Evolutionary conservation across 345 rosid genomes (phyloP).

Genomic region (Noccaea bulbosa): DNA sequence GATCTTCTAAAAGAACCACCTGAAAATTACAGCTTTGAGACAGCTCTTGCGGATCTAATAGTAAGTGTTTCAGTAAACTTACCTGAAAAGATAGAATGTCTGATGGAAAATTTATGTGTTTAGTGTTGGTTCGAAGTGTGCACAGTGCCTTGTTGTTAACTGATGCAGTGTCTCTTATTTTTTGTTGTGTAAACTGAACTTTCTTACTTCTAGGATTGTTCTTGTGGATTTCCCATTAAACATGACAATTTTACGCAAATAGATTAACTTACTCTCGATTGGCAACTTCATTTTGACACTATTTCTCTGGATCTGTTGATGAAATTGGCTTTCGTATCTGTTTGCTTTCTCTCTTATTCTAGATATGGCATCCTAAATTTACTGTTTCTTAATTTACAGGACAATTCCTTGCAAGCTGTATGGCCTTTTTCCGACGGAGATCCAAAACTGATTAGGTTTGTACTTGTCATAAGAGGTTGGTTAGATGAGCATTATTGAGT

Average conservation of each 20-base stretch:
- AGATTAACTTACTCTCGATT: not conserved
- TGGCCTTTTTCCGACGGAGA: conserved; percentile 48
- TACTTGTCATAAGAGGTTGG: conserved; percentile 7
- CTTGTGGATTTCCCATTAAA: not conserved
- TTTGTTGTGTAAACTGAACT: not conserved
- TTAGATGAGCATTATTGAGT: not conserved
- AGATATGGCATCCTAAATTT: not conserved
- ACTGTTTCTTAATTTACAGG: conserved; percentile 49
- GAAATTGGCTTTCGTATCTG: not conserved
- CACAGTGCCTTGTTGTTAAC: not conserved
- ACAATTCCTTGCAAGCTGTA: conserved; percentile 84
- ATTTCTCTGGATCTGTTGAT: conserved; percentile 17
- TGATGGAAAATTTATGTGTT: conserved; percentile 4
- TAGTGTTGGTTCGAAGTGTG: conserved; percentile 8
- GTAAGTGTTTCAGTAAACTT: conserved; percentile 44
- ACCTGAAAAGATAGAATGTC: not conserved
- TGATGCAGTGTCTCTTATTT: conserved; percentile 1
- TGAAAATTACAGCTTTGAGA: conserved; percentile 64
- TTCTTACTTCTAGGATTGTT: conserved; percentile 5
- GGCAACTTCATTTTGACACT: not conserved
- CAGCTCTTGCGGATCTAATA: conserved; percentile 83
- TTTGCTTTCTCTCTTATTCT: conserved; percentile 11
- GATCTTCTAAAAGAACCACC: conserved; percentile 63
- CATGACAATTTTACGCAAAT: not conserved
- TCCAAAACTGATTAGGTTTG: conserved; percentile 63